phyloP scores from a whole-genome alignment of 2,329 filamentous ascomycete genomes.

The Nemania sp. region DNA sequence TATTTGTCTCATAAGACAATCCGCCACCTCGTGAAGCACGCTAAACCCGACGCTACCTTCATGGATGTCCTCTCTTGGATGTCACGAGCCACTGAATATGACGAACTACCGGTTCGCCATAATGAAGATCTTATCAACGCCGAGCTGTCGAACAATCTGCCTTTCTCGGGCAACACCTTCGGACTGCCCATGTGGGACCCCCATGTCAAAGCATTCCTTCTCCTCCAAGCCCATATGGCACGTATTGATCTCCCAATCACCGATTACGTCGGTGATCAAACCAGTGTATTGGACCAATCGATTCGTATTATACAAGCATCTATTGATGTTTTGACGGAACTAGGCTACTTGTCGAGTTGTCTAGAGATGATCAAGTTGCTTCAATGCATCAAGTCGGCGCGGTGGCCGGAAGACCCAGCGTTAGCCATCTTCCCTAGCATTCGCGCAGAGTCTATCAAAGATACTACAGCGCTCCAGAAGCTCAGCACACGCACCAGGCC shows the following conservation, averaged over 20 bases:
- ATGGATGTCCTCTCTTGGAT: conserved; percentile 91
- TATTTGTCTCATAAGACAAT: conserved; percentile 97
- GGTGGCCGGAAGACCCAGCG: conserved; percentile 87
- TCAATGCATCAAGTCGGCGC: conserved; percentile 90
- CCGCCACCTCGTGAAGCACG: conserved; percentile 81
- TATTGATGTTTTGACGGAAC: conserved; percentile 91
- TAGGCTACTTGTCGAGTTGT: conserved; percentile 83
- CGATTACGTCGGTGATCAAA: conserved; percentile 96
- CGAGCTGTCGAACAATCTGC: conserved; percentile 85
- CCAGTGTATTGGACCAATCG: conserved; percentile 89
- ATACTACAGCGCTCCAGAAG: conserved; percentile 56
- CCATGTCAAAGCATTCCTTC: conserved; percentile 93
- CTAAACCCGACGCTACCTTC: conserved; percentile 80
- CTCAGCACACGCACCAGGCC: conserved; percentile 46
- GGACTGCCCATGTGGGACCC: conserved; percentile 97
- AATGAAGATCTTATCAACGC: conserved; percentile 98
- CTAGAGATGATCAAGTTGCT: conserved; percentile 85
- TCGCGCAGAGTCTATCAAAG: conserved; percentile 56
- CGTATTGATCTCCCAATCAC: conserved; percentile 92
- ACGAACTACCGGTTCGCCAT: conserved; percentile 96
- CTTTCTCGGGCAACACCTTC: conserved; percentile 69
- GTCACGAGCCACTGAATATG: conserved; percentile 92
- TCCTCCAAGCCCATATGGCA: conserved; percentile 95
- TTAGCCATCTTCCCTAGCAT: conserved; percentile 84
- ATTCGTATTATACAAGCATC: conserved; percentile 97